These are phyloP conservation scores for Trichoderma citrinoviride DNA, from an alignment of 2,329 filamentous ascomycete genomes.

Conservation along the genomic window DNA sequence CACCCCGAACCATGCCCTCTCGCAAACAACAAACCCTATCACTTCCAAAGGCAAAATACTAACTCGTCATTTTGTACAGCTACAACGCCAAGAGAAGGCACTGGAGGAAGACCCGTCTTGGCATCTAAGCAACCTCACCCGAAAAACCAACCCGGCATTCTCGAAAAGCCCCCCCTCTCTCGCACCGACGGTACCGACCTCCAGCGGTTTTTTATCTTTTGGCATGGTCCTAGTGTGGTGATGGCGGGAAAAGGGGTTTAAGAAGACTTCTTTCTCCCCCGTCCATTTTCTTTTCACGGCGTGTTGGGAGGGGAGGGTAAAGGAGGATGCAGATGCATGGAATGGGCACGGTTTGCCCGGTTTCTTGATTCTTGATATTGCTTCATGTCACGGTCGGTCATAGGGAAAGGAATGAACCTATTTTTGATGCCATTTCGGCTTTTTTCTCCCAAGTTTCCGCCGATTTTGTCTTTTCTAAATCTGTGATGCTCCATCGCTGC, in stretches of 20 bases:
- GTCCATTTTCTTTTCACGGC: conserved; percentile 28
- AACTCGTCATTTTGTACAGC: conserved; percentile 51
- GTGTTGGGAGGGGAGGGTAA: conserved; percentile 22
- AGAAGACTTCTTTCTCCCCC: conserved; percentile 16
- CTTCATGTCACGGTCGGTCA: conserved; percentile 49
- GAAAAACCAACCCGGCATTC: conserved; percentile 25
- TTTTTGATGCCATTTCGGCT: conserved; percentile 33
- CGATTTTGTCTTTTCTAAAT: neutral
- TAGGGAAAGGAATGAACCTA: conserved; percentile 38
- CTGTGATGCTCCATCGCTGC: neutral
- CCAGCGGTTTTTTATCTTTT: conserved; percentile 20
- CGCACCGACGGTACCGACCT: conserved; percentile 26
- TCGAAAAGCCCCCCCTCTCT: conserved; percentile 20
- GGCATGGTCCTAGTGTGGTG: conserved; percentile 32
- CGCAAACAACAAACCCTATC: too few species aligned
- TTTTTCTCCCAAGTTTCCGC: conserved; percentile 1
- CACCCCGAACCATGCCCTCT: too few species aligned
- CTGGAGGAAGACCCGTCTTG: conserved; percentile 99
- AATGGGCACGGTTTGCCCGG: conserved; percentile 37
- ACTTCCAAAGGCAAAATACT: neutral
- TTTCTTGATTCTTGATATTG: conserved; percentile 41
- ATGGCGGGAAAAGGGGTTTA: conserved; percentile 23
- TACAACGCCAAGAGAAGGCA: conserved; percentile 99
- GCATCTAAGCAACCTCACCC: conserved; percentile 71
- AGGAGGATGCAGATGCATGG: conserved; percentile 28